These are phyloP conservation scores for Entoloma clypeatum DNA, from an alignment of 1,284 basidiomycete species.

Conservation along the genomic window DNA sequence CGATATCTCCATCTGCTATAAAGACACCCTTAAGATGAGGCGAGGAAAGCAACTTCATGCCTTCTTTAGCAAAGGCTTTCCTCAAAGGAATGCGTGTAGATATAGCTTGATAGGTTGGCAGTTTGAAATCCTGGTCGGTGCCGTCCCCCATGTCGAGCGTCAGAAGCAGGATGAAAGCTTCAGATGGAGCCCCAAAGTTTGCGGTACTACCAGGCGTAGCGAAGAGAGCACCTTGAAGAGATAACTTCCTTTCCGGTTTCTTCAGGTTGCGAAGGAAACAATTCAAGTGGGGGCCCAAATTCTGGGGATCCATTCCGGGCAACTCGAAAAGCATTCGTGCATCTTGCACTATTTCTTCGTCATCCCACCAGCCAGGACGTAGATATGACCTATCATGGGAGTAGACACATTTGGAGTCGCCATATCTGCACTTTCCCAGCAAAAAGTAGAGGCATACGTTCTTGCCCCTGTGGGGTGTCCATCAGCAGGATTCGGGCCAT, in stretches of 20 bases:
- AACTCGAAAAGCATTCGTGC: slow-evolving; percentile 1
- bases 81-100: slow-evolving; percentile 18
- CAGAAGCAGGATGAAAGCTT: slow-evolving; percentile 26
- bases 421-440: slow-evolving; percentile 30
- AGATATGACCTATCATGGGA: slow-evolving; percentile 31
- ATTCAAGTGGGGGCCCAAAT: too few relatives aligned
- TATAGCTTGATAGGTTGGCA: slow-evolving; percentile 24
- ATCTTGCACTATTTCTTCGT: slow-evolving; percentile 12
- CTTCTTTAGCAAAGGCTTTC: slow-evolving; percentile 13
- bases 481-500: not conserved
- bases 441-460: slow-evolving; percentile 36
- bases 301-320: not conserved
- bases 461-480: slow-evolving; percentile 26
- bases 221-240: not conserved
- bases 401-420: slow-evolving; percentile 30
- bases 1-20: slow-evolving; percentile 31
- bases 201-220: not conserved
- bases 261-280: not conserved
- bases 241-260: not conserved
- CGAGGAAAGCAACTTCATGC: slow-evolving; percentile 6
- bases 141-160: slow-evolving; percentile 25
- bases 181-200: slow-evolving; percentile 4
- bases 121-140: slow-evolving; percentile 15
- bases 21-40: slow-evolving; percentile 24
- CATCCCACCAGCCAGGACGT: slow-evolving; percentile 30